Evolutionary conservation across 2,329 filamentous ascomycete genomes (phyloP), one percentile per base, ranked within the genome.

Genomic region (Penicillium sp.): DNA sequence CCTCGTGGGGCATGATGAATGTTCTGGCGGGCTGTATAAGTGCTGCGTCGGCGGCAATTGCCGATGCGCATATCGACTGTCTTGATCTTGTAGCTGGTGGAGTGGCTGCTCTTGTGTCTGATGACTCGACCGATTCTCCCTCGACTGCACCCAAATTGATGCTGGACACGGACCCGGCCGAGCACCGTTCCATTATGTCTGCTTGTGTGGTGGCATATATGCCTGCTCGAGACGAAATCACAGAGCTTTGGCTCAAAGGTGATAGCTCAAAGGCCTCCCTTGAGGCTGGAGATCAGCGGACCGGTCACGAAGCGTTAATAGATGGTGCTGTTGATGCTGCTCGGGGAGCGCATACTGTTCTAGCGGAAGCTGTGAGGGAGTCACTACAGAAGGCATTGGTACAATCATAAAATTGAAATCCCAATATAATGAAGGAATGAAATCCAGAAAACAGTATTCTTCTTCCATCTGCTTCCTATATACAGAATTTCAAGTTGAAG

Each of bases 11-110:
- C 8, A 83, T 89, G 75, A 93, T 97, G 90, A 94, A 90, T 69
- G 89, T 96, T 37, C 78, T 99, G 17, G 87, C 91, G 21, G 91
- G 91, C 1, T 97, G 92, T 68, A 91, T 99, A 62, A 97, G 91
- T 0, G 93, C 95, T 49, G 91, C 93, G 8, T 92, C 91, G 48
- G 93, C 93, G 8, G 94, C 94, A 12, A 85, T 99, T 66, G 89
- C 89, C 2, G 94, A 99, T 75, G 94, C 94, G 1, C 91, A 91
- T 7, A 97, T 99, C 55, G 94, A 99, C 68, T 97, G 91, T 68
- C 87, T 97, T 41, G 94, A 97, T 75, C 83, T 93, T 26, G 87
- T 97, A 15, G 84, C 89, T 24, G 94, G 92, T 8, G 94, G 94
- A 23, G 90, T 97, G 33, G 91, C 93, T 24, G 93, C 91, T 3